A percentile compares a stretch with the other conserved stretches of the same genome.
These are phyloP conservation scores for Takakia lepidozioides DNA, from an alignment of 225 moss, liverwort and hornwort species.

Conservation along the genomic window DNA sequence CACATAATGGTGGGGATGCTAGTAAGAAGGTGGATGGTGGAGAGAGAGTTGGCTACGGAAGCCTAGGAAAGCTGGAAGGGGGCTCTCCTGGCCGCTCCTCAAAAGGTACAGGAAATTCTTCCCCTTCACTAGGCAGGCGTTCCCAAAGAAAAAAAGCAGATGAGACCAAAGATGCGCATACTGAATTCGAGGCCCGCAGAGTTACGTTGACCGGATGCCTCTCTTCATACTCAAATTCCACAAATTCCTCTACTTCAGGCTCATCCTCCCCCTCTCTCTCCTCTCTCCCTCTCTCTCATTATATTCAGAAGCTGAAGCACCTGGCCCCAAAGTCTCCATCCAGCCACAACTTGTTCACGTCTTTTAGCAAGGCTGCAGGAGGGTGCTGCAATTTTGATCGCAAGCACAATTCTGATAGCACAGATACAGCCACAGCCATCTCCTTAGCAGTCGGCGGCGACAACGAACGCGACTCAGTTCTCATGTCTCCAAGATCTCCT, in stretches of 20 bases:
- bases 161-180: not conserved
- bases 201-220: not conserved
- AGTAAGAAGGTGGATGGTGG: not conserved
- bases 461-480: slow-evolving; percentile 14
- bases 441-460: slow-evolving; percentile 3
- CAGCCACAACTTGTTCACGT: slow-evolving; percentile 23
- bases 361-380: slow-evolving; percentile 2
- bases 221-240: slow-evolving; percentile 2
- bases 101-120: not conserved
- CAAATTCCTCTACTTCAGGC: slow-evolving; percentile 57
- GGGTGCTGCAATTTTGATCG: slow-evolving; percentile 2
- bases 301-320: slow-evolving; percentile 81
- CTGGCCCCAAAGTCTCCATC: slow-evolving; percentile 59
- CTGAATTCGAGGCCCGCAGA: not conserved
- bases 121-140: not conserved
- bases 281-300: slow-evolving; percentile 83
- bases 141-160: not conserved
- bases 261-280: slow-evolving; percentile 52
- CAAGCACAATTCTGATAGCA: slow-evolving; percentile 2
- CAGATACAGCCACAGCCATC: slow-evolving; percentile 5
- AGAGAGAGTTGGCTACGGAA: not conserved
- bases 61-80: too few species aligned
- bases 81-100: not conserved
- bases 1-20: not conserved
- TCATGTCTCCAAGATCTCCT: slow-evolving; percentile 16